Evolutionary conservation across 768 basidiomycete species (phyloP).

Genomic region (Hygrophorus pudorinus): DNA sequence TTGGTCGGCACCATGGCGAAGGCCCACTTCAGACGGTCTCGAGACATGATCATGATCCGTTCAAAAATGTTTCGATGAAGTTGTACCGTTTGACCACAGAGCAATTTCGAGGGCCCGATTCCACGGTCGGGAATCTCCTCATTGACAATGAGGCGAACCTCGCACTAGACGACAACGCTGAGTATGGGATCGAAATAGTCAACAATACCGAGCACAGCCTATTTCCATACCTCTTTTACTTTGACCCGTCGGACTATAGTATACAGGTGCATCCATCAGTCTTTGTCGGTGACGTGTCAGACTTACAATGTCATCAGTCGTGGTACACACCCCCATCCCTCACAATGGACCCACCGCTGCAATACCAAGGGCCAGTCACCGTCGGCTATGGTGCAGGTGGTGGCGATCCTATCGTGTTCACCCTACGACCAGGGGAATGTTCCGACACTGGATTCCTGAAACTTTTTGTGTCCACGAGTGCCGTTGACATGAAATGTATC

Average conservation of each 20-base stretch:
- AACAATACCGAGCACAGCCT: conserved; percentile 23
- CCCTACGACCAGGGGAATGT: conserved; percentile 18
- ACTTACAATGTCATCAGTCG: not conserved
- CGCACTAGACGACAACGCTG: conserved; percentile 14
- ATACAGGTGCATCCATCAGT: conserved; percentile 13
- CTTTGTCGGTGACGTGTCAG: not conserved
- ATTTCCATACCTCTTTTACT: conserved; percentile 32
- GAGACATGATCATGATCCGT: conserved; percentile 11
- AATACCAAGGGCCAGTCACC: conserved; percentile 10
- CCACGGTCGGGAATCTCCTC: conserved; percentile 20
- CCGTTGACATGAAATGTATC: conserved; percentile 25
- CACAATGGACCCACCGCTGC: conserved; percentile 1
- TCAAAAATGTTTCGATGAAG: conserved; percentile 14
- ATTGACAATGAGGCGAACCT: conserved; percentile 18
- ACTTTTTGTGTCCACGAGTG: conserved; percentile 28
- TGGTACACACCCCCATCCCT: conserved; percentile 20
- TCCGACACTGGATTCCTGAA: conserved; percentile 35
- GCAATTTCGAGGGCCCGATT: conserved; percentile 8
- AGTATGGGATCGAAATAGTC: conserved; percentile 25
- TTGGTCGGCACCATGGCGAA: conserved; percentile 10
- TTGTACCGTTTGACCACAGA: conserved; percentile 11
- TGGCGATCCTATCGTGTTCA: conserved; percentile 21
- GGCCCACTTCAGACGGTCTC: conserved; percentile 1
- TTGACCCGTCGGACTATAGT: conserved; percentile 28
- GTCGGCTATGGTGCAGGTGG: conserved; percentile 33